These are phyloP conservation scores for thale cress (Arabidopsis thaliana) DNA, from an alignment of 345 rosid species.

Conservation along the genomic window TAIR10.1 NC_003076.8:9344501-9345000, in stretches of 20 bases:
- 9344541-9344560: not conserved
- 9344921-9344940: not conserved
- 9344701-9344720: not conserved
- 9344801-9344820: not conserved
- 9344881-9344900: not conserved
- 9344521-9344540: not conserved
- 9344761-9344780: not conserved
- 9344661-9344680: not conserved
- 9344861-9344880: not conserved
- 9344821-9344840: not conserved
- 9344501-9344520: not conserved
- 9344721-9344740: not conserved
- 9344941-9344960: not conserved
- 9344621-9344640: not conserved
- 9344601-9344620: not conserved
- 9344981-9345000: not conserved
- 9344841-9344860: not conserved
- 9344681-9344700: not conserved
- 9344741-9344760: not conserved
- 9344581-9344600: not conserved
- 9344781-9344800: not conserved
- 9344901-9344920: not conserved
- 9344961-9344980: not conserved
- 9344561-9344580: not conserved
- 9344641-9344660: not conserved